Percentiles rank a stretch among this genome's conserved stretches.
These are phyloP conservation scores for Hexamita inflata DNA, from an alignment of 208 protist genomes.

Conservation along the genomic window DNA sequence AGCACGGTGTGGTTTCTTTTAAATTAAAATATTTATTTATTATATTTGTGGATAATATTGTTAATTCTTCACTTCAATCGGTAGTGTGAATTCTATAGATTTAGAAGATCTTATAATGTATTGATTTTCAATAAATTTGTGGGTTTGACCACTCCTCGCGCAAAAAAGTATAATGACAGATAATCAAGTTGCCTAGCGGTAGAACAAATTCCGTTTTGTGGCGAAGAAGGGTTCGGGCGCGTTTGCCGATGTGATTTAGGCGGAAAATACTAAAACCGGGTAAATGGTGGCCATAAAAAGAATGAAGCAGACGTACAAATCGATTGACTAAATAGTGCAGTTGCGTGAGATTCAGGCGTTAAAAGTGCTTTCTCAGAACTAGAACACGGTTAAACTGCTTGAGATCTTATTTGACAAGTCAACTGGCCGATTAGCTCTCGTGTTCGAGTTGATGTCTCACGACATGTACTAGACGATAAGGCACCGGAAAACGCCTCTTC, in stretches of 20 bases:
- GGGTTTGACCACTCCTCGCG: too few species aligned
- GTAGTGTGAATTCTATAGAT: too few species aligned
- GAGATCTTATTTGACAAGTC: slow-evolving; percentile 72
- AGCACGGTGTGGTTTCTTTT: too few species aligned
- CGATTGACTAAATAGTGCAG: slow-evolving; percentile 71
- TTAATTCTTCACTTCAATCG: too few species aligned
- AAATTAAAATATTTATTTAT: too few species aligned
- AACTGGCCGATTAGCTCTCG: slow-evolving; percentile 69
- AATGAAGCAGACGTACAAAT: slow-evolving; percentile 80
- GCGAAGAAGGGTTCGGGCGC: slow-evolving; percentile 78
- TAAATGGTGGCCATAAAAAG: slow-evolving; percentile 81
- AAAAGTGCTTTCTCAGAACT: slow-evolving; percentile 64
- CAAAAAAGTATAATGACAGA: too few species aligned
- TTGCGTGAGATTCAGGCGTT: slow-evolving; percentile 85
- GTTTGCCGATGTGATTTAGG: slow-evolving; percentile 84
- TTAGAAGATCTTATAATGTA: too few species aligned
- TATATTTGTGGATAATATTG: too few species aligned
- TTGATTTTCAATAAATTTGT: too few species aligned
- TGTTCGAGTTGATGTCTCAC: slow-evolving; percentile 90
- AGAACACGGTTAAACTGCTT: slow-evolving; percentile 74
- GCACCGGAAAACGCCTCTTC: slow-evolving; percentile 54
- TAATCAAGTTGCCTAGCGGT: not conserved
- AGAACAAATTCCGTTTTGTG: not conserved
- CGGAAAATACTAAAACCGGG: slow-evolving; percentile 65
- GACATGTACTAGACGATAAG: slow-evolving; percentile 86